Evolutionary conservation across 1,139 yeast genomes (phyloP), one percentile per base, ranked within the genome.

Genomic region (Taphrina confusa): DNA sequence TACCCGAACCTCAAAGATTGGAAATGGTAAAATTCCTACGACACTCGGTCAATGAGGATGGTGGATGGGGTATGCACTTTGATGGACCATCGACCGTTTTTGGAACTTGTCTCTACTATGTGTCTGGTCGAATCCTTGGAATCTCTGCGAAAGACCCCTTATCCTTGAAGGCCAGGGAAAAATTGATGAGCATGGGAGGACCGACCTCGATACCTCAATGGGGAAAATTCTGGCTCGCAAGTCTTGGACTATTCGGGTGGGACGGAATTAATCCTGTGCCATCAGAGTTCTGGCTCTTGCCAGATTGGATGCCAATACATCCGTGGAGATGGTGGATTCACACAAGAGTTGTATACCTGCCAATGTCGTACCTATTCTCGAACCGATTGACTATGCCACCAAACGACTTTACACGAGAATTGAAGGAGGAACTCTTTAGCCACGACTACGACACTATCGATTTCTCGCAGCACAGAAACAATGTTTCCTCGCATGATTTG

Each of bases 301-400:
- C 98, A 1, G 87, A 89, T 65, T 70, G 78, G 56, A 68, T 85
- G 1, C 95, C 96, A 0, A 77, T 90, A 42, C 98, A 92, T 70
- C 98, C 99, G 0, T 95, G 92, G 28, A 80, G 89, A 70, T 94
- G 97, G 98, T 94, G 99, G 99, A 97, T 92, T 28, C 99, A 94
- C 70, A 92, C 97, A 0, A 76, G 99, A 62, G 96, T 95, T 0
- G 89, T 94, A 33, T 92, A 91, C 69, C 74, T 88, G 47, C 95
- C 97, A 0, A 76, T 91, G 68, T 94, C 97, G 14, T 92, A 91
- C 70, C 72, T 92, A 11, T 82, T 87, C 20, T 77, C 89, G 54
- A 78, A 80, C 40, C 73, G 75, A 60, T 27, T 59, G 18, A 45
- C 60, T n/a, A 85, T 88, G 70, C 80, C 79, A 9, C 70, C 86